phyloP scores from a whole-genome alignment of 306 rosid genomes.

The Lathyrus tuberosus region DNA sequence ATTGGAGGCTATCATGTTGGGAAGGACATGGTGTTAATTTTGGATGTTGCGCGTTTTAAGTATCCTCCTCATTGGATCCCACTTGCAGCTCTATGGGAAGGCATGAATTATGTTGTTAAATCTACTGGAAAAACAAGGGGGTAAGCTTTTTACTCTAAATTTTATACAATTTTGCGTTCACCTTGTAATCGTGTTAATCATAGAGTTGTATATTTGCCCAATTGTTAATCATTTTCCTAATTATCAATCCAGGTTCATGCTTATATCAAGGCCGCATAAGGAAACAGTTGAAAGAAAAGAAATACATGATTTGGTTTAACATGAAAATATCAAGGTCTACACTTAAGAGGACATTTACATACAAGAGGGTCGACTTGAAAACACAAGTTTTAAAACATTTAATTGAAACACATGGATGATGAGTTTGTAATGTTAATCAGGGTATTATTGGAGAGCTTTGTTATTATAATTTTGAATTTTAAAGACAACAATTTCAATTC shows the following conservation, averaged over 20 bases:
- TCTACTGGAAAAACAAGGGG: conserved; percentile 73
- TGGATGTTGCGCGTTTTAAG: conserved; percentile 96
- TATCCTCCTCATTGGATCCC: conserved; percentile 99
- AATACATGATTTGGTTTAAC: too few relatives aligned
- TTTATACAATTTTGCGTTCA: conserved; percentile 24
- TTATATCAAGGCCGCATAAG: conserved; percentile 73
- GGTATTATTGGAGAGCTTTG: too few relatives aligned
- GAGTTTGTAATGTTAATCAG: too few relatives aligned
- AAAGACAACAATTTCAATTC: too few relatives aligned
- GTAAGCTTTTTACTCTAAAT: conserved; percentile 46
- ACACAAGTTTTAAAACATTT: too few relatives aligned
- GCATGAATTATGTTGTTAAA: conserved; percentile 70
- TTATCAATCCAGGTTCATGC: conserved; percentile 76
- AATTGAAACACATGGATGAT: too few relatives aligned
- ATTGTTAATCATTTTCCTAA: too few relatives aligned
- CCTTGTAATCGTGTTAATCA: background rate
- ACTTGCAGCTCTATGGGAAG: conserved; percentile 82
- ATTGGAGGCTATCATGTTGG: conserved; percentile 90
- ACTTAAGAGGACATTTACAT: too few relatives aligned
- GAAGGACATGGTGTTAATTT: conserved; percentile 83
- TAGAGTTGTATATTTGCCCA: too few relatives aligned
- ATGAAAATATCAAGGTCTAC: too few relatives aligned
- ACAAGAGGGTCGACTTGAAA: too few relatives aligned
- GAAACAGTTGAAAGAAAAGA: conserved; percentile 40
- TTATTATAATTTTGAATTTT: too few relatives aligned